Base-by-base conservation (phyloP, 352 stramenopile species). In the Phytophthora cryptogea region DNA sequence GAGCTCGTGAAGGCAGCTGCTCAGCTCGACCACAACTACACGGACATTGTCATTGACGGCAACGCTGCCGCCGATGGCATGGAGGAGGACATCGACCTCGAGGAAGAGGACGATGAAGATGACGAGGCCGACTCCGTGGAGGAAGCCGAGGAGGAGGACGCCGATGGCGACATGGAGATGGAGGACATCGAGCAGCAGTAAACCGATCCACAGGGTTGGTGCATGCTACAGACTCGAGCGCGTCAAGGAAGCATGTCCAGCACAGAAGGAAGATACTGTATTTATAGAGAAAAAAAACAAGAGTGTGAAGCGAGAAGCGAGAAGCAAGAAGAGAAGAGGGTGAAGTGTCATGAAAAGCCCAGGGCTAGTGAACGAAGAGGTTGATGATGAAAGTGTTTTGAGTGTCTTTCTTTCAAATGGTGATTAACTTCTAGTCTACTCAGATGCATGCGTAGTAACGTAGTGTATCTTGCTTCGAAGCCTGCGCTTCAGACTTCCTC, bases 11-110 rank as follows among this genome's bases (percentile, higher is more conserved):
- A 95, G 65, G 86, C 86, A 7, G 86, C 86, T 8, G 84, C 84
- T 10, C 84, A 89, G 49, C 72, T 95, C 3, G 86, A 95, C 70
- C 83, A 91, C 69, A 89, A 92, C 69, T 93, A 95, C 66, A 90
- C 84, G 57, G 81, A 94, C 60, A 95, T 95, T 78, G 86, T 95
- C 36, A 95, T 95, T 57, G 84, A 84, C 42, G 76, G 72, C 14
- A 68, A 75, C 16, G 61, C 58, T 13, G 61, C 49, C 11, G 76
- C 49, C 13, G 76, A 86, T 39, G 75, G 82, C 13, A 74, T 85
- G 46, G 79, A 87, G 23, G 83, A 90, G 32, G 83, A 89, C 20
- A 75, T 81, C 31, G 83, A 90, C 45, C 56, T 89, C 11, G 87
- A 89, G 23, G 80, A 80, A 35, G 83, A 84, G n/a, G 85, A 91